Base-by-base conservation (phyloP, 192 early-diverging fungal genomes). In the Phlyctochytrium planicorne region DNA sequence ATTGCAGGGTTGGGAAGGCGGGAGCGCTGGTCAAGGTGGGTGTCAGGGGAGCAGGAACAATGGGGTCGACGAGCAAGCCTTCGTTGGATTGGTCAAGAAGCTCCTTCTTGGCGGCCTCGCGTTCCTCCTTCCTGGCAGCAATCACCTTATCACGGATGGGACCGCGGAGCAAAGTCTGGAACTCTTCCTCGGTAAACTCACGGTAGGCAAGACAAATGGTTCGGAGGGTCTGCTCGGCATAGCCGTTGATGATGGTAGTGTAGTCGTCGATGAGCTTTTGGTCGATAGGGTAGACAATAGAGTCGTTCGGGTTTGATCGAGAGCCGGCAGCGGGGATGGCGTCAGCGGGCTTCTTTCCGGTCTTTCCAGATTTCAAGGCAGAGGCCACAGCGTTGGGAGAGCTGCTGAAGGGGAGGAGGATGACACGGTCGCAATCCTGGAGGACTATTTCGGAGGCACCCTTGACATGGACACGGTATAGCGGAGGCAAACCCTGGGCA, bases 171-270 rank as follows among this genome's bases (percentile, higher is more conserved):
- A 75, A 24, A 16, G 40, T 29, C 3, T 73, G 34, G 17, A 73
- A 61, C 63, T 75, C 68, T 16, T 35, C 64, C 47, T 34, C 73
- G 35, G 23, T 23, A 70, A 60, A 61, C 67, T 70, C 64, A 16
- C 73, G 70, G 55, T 77, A 97, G 2, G 90, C 94, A 62, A 95
- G 66, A 62, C 84, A 88, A 66, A 99, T 94, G 3, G 96, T 98
- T 56, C 98, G 91, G 52, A 98, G 86, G 16, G 91, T 87, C 37
- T 88, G 80, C 20, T 78, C 76, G 20, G 94, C 92, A 72, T 88
- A 94, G 23, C 66, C 71, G 40, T 87, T 75, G 29, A 96, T 93
- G 24, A 86, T 79, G 12, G 77, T 63, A 16, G 73, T 61, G 32
- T 69, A 70, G 23, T 69, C 69, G 29, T 20, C 34, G 23, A 27